These are phyloP conservation scores for Rhizodiscina lignyota DNA, from an alignment of 495 filamentous ascomycete genomes.

Conservation along the genomic window DNA sequence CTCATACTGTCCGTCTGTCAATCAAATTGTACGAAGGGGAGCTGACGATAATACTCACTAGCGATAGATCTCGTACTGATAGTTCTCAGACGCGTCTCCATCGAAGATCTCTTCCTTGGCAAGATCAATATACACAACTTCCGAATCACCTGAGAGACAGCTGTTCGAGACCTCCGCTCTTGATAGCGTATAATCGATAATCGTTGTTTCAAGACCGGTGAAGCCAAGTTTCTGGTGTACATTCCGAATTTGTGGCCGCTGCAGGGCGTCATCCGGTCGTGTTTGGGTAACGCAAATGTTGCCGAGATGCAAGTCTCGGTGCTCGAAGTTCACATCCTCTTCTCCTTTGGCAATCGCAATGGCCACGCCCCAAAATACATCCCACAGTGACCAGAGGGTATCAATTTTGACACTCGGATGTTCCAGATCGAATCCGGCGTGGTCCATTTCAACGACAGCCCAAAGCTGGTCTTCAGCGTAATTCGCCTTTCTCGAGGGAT, in stretches of 20 bases:
- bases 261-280: background rate
- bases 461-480: slow-evolving; percentile 46
- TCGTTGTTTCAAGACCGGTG: slow-evolving; percentile 57
- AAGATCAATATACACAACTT: slow-evolving; percentile 21
- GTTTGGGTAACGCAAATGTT: slow-evolving; percentile 55
- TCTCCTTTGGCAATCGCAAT: slow-evolving; percentile 66
- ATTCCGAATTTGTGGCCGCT: slow-evolving; percentile 1
- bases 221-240: slow-evolving; percentile 40
- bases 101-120: slow-evolving; percentile 19
- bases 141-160: background rate
- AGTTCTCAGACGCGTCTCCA: slow-evolving; percentile 20
- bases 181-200: slow-evolving; percentile 84
- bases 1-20: slow-evolving; percentile 11
- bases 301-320: slow-evolving; percentile 76
- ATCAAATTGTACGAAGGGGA: background rate
- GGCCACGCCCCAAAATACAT: slow-evolving; percentile 70
- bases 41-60: slow-evolving; percentile 2
- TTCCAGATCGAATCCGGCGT: slow-evolving; percentile 68
- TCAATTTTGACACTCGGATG: slow-evolving; percentile 31
- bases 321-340: slow-evolving; percentile 59
- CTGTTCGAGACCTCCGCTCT: slow-evolving; percentile 30
- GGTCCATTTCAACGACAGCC: slow-evolving; percentile 72
- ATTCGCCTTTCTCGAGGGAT: slow-evolving; percentile 35
- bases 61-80: slow-evolving; percentile 28
- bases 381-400: slow-evolving; percentile 48